phyloP scores from a whole-genome alignment of 2,329 filamentous ascomycete species.

The Aspergillus sp. region DNA sequence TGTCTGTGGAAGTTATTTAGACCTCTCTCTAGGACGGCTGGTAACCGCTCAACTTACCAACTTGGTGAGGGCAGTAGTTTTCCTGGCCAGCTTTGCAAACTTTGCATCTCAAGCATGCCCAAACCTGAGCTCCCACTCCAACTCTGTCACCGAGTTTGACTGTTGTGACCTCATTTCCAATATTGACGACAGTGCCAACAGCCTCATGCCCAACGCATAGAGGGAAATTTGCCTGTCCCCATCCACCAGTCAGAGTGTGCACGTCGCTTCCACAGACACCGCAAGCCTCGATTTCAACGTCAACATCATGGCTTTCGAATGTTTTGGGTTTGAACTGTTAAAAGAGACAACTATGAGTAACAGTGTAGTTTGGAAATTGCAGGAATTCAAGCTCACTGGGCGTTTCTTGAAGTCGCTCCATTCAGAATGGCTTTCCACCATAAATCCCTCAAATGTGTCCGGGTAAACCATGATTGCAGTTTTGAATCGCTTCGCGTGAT shows the following conservation, averaged over 20 bases:
- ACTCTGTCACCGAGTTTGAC: constrained; percentile 37
- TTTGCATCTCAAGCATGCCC: constrained; percentile 50
- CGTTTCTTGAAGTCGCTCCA: no score
- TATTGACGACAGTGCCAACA: constrained; percentile 58
- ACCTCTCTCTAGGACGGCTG: constrained; percentile 3
- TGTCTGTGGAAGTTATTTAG: no score
- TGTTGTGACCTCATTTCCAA: constrained; percentile 46
- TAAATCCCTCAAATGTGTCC: no score
- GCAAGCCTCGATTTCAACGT: constrained; percentile 64
- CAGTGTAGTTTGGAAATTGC: no score
- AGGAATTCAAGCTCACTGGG: no score
- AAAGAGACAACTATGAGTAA: no score
- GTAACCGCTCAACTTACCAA: constrained; percentile 33
- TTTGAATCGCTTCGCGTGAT: no score
- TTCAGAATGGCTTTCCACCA: no score
- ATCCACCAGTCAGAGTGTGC: constrained; percentile 55
- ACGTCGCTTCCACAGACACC: constrained; percentile 65
- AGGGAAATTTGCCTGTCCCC: constrained; percentile 24
- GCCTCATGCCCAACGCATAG: constrained; percentile 63
- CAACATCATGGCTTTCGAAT: constrained; percentile 66
- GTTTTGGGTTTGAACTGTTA: constrained; percentile 57
- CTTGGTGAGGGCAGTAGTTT: constrained; percentile 33
- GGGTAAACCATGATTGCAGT: no score
- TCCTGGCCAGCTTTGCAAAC: constrained; percentile 51
- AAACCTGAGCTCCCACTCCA: constrained; percentile 63